Base-by-base conservation (phyloP, 192 early-diverging fungal genomes). In the Backusella psychrophila region DNA sequence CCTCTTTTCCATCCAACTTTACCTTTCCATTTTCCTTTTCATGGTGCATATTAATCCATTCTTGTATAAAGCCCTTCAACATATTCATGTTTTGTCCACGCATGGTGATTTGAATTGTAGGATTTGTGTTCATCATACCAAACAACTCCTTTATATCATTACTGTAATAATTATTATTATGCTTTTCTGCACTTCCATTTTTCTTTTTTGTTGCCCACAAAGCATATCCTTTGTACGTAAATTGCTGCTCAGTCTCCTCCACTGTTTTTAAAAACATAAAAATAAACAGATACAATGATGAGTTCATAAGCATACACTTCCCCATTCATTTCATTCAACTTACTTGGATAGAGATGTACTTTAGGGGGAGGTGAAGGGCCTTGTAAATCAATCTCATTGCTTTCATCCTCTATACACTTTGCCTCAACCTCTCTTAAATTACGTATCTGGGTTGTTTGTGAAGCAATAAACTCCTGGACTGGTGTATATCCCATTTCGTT, bases 11-110 rank as follows among this genome's bases (percentile, higher is more conserved):
- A 17, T 5, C 5, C 46, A 49, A 49, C 0, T 53, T 69, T 78
- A 78, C 77, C 77, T 71, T 80, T 23, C 78, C 78, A n/a, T 72
- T 34, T 52, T 76, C 75, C 44, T 76, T 76, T 56, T 72, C 36
- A 42, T 76, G 68, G 33, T 80, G 71, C 6, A 42, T 19, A 21
- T 75, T 31, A 39, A 76, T 71, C 78, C 78, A 80, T 52, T 80
- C 78, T 56, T 80, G 73, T 23, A 80, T 38, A 29, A 73, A 77
- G 2, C 29, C 14, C 19, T 69, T 49, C 7, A 77, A 33, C 6
- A 71, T 39, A 11, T 65, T 38, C 12, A 71, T 77, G 1, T 72
- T 23, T 7, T 33, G 69, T 17, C 44, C 49, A 29, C 23, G 26
- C 76, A 77, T 77, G 23, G 67, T 77, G 33, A 63, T 71, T 39